Evolutionary conservation across 108 stramenopile species (phyloP).

Genomic region (Cyclotella kingstonii): DNA sequence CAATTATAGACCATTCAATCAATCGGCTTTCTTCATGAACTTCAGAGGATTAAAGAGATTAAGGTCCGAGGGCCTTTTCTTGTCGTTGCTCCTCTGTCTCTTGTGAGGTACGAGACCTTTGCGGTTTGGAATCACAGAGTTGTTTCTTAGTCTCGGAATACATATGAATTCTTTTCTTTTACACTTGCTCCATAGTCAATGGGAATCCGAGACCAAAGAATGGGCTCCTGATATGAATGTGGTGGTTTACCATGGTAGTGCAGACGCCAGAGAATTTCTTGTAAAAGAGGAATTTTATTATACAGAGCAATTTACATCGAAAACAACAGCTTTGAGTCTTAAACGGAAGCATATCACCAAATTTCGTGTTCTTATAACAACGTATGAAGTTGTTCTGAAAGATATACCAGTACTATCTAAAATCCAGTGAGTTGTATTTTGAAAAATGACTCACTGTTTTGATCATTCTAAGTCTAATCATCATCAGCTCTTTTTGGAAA

Average conservation of each 20-base stretch:
- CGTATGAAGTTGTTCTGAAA: slow-evolving; percentile 90
- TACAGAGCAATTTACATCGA: slow-evolving; percentile 72
- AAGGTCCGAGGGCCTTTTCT: slow-evolving; percentile 89
- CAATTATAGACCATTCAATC: slow-evolving; percentile 82
- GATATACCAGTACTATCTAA: slow-evolving; percentile 79
- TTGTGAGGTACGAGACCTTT: slow-evolving; percentile 58
- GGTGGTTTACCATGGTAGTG: slow-evolving; percentile 92
- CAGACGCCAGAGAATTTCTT: slow-evolving; percentile 84
- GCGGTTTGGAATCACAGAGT: neutral
- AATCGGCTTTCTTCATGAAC: slow-evolving; percentile 64
- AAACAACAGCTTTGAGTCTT: slow-evolving; percentile 58
- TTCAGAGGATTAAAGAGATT: slow-evolving; percentile 50
- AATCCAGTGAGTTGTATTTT: slow-evolving; percentile 78
- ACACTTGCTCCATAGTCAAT: slow-evolving; percentile 50
- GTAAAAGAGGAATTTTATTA: slow-evolving; percentile 90
- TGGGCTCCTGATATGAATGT: slow-evolving; percentile 96
- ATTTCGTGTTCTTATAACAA: slow-evolving; percentile 94
- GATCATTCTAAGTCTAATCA: slow-evolving; percentile 88
- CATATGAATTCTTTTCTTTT: neutral
- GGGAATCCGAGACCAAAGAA: slow-evolving; percentile 87
- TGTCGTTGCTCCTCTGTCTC: slow-evolving; percentile 88
- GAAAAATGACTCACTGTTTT: too few relatives aligned
- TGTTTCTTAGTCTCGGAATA: neutral
- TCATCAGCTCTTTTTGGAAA: too few relatives aligned
- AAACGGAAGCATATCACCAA: slow-evolving; percentile 81